These are phyloP conservation scores for Trypanosoma lewisi DNA, from an alignment of 208 protist genomes.

Conservation along the genomic window DNA sequence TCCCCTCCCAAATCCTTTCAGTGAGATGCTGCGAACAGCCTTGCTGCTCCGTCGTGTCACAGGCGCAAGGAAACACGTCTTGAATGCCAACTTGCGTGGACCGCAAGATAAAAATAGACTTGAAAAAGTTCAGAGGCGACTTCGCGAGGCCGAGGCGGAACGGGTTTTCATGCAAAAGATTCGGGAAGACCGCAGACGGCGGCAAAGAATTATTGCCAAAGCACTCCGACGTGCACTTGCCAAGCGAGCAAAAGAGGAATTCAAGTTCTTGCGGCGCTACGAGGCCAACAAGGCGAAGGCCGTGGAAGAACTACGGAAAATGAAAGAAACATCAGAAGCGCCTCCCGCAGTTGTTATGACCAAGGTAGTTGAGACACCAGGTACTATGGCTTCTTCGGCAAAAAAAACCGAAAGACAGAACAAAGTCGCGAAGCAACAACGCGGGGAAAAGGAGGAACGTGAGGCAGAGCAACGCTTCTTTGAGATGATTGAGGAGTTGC, in stretches of 20 bases:
- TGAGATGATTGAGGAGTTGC: conserved; percentile 17
- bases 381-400: not conserved
- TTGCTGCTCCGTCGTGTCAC: conserved; percentile 6
- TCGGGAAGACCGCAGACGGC: conserved; percentile 8
- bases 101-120: not conserved
- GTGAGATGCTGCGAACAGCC: conserved; percentile 18
- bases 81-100: not conserved
- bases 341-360: not conserved
- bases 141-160: conserved; percentile 29
- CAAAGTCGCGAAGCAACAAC: conserved; percentile 16
- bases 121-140: not conserved
- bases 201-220: conserved; percentile 14
- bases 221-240: conserved; percentile 16
- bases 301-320: conserved; percentile 17
- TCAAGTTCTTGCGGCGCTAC: conserved; percentile 21
- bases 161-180: conserved; percentile 27
- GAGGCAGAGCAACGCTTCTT: conserved; percentile 21
- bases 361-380: not conserved
- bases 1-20: not conserved
- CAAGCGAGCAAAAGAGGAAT: conserved; percentile 15
- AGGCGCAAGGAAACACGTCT: not conserved
- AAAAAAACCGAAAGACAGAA: not conserved
- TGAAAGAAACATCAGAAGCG: conserved; percentile 15
- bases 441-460: conserved; percentile 3
- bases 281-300: conserved; percentile 27